Percentiles rank a stretch among this genome's conserved stretches.
phyloP scores from a whole-genome alignment of 306 rosid species.

The Gastrolobium villosum region DNA sequence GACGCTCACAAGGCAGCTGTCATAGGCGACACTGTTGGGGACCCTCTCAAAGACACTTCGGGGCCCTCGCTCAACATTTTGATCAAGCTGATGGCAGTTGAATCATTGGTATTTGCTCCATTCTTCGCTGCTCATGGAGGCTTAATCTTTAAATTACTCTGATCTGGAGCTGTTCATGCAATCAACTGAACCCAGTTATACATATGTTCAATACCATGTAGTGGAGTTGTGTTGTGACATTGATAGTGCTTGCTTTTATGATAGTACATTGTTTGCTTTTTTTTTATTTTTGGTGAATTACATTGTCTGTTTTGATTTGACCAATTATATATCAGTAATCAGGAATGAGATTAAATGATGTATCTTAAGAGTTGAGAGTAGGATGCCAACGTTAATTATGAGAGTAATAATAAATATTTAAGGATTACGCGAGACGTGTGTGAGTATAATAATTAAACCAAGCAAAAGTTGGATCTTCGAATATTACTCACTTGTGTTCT shows the following conservation, averaged over 20 bases:
- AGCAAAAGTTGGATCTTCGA: neutral
- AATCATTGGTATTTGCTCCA: constrained; percentile 76
- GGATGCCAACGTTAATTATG: constrained; percentile 21
- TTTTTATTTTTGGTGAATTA: no score
- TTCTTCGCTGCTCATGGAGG: constrained; percentile 79
- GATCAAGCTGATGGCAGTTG: constrained; percentile 74
- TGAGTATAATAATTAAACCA: constrained; percentile 1
- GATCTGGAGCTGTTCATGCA: constrained; percentile 14
- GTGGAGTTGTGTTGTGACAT: constrained; percentile 10
- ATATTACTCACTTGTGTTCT: constrained; percentile 10
- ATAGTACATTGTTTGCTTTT: neutral
- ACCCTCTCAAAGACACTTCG: constrained; percentile 74
- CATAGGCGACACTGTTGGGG: constrained; percentile 67
- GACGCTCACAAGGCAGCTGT: constrained; percentile 75
- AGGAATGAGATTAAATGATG: constrained; percentile 22
- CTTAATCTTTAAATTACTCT: constrained; percentile 64
- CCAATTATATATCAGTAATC: neutral
- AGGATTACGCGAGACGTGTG: constrained; percentile 22
- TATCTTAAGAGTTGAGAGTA: neutral
- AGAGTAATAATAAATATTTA: constrained; percentile 22
- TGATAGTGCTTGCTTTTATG: neutral
- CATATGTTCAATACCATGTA: neutral
- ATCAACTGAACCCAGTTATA: neutral
- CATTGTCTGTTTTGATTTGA: neutral
- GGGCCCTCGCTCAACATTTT: constrained; percentile 80